Evolutionary conservation across 2,329 filamentous ascomycete genomes (phyloP), one percentile per base, ranked within the genome.

Genomic region (Magnaporthiopsis incrustans): DNA sequence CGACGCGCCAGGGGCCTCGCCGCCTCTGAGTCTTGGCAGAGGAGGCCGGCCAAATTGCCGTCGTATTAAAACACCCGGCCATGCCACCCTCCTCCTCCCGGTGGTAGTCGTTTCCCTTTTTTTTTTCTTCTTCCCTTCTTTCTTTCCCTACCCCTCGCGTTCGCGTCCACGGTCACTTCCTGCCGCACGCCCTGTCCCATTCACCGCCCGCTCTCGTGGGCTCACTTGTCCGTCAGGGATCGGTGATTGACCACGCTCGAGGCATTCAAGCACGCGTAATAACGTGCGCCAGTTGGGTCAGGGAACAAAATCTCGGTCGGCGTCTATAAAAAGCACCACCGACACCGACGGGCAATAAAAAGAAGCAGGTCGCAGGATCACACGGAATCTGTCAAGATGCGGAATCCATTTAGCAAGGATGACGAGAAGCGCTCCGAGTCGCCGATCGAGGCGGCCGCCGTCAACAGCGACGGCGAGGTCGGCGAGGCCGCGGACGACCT

Each of bases 401-500:
- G 35, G 53, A 62, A 57, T 18, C 61, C 56, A 4, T 62, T 62
- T 15, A 18, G 18, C n/a, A 33, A 30, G 10, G 30, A 26, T 18
- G 61, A 62, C 57, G 61, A 62, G 61, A 62, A 62, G 61, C 32
- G 44, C 30, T 33, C 25, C 30, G 50, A 33, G 15, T 57, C 50
- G 14, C 59, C 59, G 10, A 27, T 33, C 33, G 59, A 61, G 25
- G 38, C 60, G 11, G 57, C 32, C 57, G 26, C 32, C 57, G 60
- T n/a, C 22, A 27, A 30, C 22, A 56, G 60, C 26, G 44, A 56
- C 15, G 53, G 61, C 61, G 61, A 62, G 61, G 61, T 62, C 56
- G 61, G 68, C n/a, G 66, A 67, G 32, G 68, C 30, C 44, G 35
- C 68, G 15, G 69, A 72, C 65, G 70, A 72, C 63, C 65, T 73